Evolutionary conservation across 331 rosid genomes (phyloP).

Genomic region (Malus hybrid): DNA sequence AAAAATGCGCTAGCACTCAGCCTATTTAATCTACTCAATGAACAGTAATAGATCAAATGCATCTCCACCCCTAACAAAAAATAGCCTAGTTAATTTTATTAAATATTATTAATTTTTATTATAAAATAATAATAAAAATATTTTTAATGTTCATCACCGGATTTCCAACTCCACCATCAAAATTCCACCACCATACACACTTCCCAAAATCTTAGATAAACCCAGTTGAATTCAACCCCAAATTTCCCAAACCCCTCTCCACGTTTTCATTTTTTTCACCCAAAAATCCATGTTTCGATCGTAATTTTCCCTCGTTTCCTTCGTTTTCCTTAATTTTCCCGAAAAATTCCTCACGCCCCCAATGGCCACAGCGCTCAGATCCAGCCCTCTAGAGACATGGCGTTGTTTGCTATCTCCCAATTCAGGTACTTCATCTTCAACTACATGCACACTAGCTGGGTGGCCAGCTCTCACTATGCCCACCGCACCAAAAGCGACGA

Average conservation of each 20-base stretch:
- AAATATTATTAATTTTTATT: too few relatives aligned
- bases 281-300: conserved; percentile 3
- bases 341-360: neutral
- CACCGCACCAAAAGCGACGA: conserved; percentile 35
- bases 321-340: neutral
- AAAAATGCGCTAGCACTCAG: too few relatives aligned
- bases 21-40: too few relatives aligned
- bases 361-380: conserved; percentile 75
- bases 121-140: too few relatives aligned
- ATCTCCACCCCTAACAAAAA: too few relatives aligned
- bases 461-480: conserved; percentile 32
- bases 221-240: conserved; percentile 5
- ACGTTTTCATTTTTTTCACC: neutral
- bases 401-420: conserved; percentile 43
- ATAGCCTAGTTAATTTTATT: too few relatives aligned
- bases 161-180: neutral
- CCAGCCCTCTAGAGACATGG: conserved; percentile 52
- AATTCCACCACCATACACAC: conserved; percentile 14
- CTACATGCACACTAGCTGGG: conserved; percentile 37
- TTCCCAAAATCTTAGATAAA: conserved; percentile 11
- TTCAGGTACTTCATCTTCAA: conserved; percentile 46
- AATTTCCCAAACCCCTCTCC: neutral
- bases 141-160: too few relatives aligned
- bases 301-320: neutral
- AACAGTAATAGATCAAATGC: too few relatives aligned